Evolutionary conservation across 108 stramenopile species (phyloP), one percentile per base, ranked within the genome.

Genomic region (Schizochytrium sp.): DNA sequence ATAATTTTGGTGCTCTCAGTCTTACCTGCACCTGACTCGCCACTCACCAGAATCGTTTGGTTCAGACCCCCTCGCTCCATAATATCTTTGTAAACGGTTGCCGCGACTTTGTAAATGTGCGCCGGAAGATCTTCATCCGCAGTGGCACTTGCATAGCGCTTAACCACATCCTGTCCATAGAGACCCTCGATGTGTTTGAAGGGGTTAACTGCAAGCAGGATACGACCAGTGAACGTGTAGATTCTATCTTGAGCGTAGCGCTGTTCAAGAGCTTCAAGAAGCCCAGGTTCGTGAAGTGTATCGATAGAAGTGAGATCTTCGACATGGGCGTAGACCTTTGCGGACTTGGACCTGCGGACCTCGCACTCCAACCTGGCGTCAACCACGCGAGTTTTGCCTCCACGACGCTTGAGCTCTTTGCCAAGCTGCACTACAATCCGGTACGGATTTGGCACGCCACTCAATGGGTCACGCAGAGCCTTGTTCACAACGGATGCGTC

Each of bases 151-250:
- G 76, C 76, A 40, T 83, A 83, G 50, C 55, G 49, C 10, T 10
- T 47, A 17, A 83, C 76, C 45, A 55, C 10, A 5, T 2, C 76
- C 76, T 49, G 19, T n/a, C 76, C 76, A 40, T 83, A 83, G 50
- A 83, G 8, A 5, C 50, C 76, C 28, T n/a, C 50, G 19, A 88
- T 28, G 41, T 7, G 5, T 87, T 90, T 89, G 90, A 92, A 93
- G 4, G 93, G 93, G 88, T 93, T 93, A 13, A 92, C n/a, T 3
- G 93, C 93, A 4, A 93, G 60, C 46, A 93, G 88, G 10, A 93
- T 89, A 3, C 91, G 93, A 8, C 93, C 93, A n/a, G 91, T 91
- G 44, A 47, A 60, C 49, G 93, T 92, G 90, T 93, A 93, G 72
- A 93, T 93, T 12, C 59, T 19, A 64, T 93, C 92, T 72, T 56